Evolutionary conservation across 2,329 filamentous ascomycete species (phyloP), one percentile per base, ranked within the genome.

Genomic region (Lasiodiplodia sp.): DNA sequence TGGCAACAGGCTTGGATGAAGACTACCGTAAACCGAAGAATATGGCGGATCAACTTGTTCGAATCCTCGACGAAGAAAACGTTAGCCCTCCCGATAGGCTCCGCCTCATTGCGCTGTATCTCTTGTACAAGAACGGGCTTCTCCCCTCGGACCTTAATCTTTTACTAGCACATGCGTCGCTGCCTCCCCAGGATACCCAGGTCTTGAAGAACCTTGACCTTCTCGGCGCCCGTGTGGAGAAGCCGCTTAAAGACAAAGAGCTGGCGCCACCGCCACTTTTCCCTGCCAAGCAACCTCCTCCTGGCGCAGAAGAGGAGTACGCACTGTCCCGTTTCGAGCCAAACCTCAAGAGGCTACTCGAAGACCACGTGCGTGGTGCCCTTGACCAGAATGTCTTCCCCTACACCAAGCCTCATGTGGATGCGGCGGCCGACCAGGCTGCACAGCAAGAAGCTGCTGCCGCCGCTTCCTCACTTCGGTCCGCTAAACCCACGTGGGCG

Each of bases 401-500:
- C 0, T 85, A 82, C 71, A 84, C 81, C 8, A 85, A 84, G 71
- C 83, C 83, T 31, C 82, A 92, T 69, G 80, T 92, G 0, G 86
- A 92, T 69, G 82, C 85, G 72, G 87, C 90, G 69, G 81, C 87
- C 47, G 75, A 87, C 55, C 82, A 85, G 6, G 83, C 87, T 31
- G 86, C 82, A 44, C 81, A 83, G 1, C 85, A 92, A 72, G 88
- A 69, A 21, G 65, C 76, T 63, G 67, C 70, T 38, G 73, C 77
- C 44, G 76, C 81, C 1, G 79, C 82, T 1, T 78, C 92, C 14
- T 98, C 95, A 16, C 86, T 99, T 28, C 91, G 96, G 69, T 92
- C 93, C 11, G 94, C 94, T 18, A 96, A 97, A 75, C 96, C 95
- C 1, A 97, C 94, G 52, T 99, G 96, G 96, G 96, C 96, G 2